A percentile compares a stretch with the other conserved stretches of the same genome.
Conservation (phyloP, 208 protist species). For the Acanthamoeba lugdunensis region DNA sequence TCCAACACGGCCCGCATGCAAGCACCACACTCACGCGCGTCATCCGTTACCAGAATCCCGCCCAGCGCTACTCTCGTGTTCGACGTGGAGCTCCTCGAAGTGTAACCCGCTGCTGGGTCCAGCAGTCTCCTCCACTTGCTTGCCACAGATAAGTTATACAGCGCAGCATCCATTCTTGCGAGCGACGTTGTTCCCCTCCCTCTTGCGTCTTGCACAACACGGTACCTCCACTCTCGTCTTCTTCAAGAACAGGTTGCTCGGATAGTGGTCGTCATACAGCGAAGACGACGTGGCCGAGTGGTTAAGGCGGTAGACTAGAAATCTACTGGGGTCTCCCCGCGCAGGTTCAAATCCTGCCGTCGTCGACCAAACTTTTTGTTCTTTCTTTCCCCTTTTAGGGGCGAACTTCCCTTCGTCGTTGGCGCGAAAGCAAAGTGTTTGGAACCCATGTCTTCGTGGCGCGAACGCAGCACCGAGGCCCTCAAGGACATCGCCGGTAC, state of each 20-base stretch:
- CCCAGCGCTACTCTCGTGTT: constrained; percentile 56
- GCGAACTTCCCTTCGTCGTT: too few species aligned
- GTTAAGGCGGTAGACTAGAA: constrained; percentile 14
- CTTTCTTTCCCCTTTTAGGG: neutral
- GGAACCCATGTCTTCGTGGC: neutral
- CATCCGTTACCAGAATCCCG: constrained; percentile 40
- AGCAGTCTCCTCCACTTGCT: too few species aligned
- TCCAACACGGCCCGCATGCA: too few species aligned
- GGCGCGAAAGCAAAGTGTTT: neutral
- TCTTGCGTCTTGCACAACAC: too few species aligned
- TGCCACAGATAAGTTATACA: too few species aligned
- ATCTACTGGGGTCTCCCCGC: constrained; percentile 14
- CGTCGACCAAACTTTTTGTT: neutral
- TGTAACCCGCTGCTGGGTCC: neutral
- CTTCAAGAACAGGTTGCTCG: too few species aligned
- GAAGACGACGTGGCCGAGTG: neutral
- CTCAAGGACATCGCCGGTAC: constrained; percentile 52
- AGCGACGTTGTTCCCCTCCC: too few species aligned
- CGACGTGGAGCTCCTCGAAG: constrained; percentile 69
- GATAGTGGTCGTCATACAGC: too few species aligned
- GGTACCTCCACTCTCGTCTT: too few species aligned
- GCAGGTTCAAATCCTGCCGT: constrained; percentile 17
- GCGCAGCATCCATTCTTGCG: too few species aligned
- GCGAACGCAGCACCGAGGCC: neutral
- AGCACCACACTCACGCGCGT: neutral